A percentile compares a stretch with the other conserved stretches of the same genome.
phyloP scores from a whole-genome alignment of 768 basidiomycete species.

The Lactifluus volemus region DNA sequence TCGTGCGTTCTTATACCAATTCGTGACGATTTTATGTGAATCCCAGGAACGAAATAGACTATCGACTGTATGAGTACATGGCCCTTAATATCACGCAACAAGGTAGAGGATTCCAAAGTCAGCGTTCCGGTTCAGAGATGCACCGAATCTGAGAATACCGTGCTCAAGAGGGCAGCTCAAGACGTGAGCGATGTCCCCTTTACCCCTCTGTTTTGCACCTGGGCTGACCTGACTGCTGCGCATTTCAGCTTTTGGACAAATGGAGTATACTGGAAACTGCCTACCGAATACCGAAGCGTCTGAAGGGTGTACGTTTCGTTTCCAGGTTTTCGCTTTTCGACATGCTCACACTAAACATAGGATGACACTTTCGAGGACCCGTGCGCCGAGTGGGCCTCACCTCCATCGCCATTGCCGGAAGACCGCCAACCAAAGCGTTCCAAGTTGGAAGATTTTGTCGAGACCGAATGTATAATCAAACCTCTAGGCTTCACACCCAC shows the following conservation, averaged over 20 bases:
- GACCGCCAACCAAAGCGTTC: slow-evolving; percentile 21
- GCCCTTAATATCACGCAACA: slow-evolving; percentile 82
- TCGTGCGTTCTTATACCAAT: slow-evolving; percentile 40
- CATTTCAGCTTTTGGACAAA: slow-evolving; percentile 56
- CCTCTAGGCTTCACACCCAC: slow-evolving; percentile 20
- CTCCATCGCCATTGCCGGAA: slow-evolving; percentile 10
- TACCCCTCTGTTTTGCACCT: neutral
- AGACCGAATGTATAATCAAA: slow-evolving; percentile 21
- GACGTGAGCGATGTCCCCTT: slow-evolving; percentile 36
- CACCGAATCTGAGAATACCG: slow-evolving; percentile 45
- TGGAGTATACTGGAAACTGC: slow-evolving; percentile 75
- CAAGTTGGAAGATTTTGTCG: slow-evolving; percentile 16
- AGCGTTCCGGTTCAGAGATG: slow-evolving; percentile 52
- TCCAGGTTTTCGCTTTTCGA: neutral
- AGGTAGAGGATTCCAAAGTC: slow-evolving; percentile 72
- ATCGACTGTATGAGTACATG: slow-evolving; percentile 64
- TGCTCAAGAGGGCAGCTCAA: slow-evolving; percentile 48
- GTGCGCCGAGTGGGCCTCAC: neutral
- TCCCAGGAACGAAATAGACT: slow-evolving; percentile 31
- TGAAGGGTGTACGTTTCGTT: slow-evolving; percentile 32
- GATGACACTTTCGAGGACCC: slow-evolving; percentile 23
- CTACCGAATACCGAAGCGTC: slow-evolving; percentile 80
- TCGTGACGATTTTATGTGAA: neutral
- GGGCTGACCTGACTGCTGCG: neutral
- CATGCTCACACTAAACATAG: slow-evolving; percentile 5